These are phyloP conservation scores for Grosmannia clavigera DNA, from an alignment of 2,329 filamentous ascomycete genomes.

Conservation along the genomic window DNA sequence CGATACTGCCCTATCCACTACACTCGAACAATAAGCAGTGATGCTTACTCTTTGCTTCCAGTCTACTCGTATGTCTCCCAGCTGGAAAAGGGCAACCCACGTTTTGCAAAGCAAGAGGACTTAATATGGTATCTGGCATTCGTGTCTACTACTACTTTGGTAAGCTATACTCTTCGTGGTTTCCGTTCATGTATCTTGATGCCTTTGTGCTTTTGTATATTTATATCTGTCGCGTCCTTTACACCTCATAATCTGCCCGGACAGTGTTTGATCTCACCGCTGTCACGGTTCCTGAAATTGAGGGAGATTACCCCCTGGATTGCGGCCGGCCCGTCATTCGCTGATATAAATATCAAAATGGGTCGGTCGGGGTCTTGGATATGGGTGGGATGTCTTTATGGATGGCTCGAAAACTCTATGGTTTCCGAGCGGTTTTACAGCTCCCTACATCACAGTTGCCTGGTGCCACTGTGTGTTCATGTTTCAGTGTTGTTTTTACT, in stretches of 20 bases:
- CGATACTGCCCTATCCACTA: conserved; percentile 14
- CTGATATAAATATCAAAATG: conserved; percentile 30
- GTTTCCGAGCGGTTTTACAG: conserved; percentile 45
- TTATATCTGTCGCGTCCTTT: conserved; percentile 15
- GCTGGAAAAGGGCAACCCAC: conserved; percentile 58
- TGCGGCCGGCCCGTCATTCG: conserved; percentile 52
- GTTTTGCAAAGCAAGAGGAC: conserved; percentile 65
- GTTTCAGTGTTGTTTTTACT: not conserved
- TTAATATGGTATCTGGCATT: conserved; percentile 72
- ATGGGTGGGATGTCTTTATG: conserved; percentile 64
- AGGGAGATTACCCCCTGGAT: conserved; percentile 67
- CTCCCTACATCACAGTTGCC: conserved; percentile 43
- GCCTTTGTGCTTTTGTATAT: not conserved
- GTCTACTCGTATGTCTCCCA: conserved; percentile 67
- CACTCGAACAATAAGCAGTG: not conserved
- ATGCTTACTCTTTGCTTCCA: conserved; percentile 14
- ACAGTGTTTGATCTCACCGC: conserved; percentile 54
- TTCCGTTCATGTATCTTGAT: not conserved
- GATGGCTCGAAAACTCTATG: conserved; percentile 50
- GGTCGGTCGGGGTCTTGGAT: conserved; percentile 52
- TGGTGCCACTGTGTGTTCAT: conserved; percentile 6
- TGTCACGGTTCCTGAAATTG: conserved; percentile 76
- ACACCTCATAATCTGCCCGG: conserved; percentile 62
- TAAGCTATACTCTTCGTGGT: conserved; percentile 40
- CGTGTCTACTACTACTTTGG: conserved; percentile 57